phyloP scores from a whole-genome alignment of 1,284 basidiomycete genomes.

The Apiotrichum brassicae region DNA sequence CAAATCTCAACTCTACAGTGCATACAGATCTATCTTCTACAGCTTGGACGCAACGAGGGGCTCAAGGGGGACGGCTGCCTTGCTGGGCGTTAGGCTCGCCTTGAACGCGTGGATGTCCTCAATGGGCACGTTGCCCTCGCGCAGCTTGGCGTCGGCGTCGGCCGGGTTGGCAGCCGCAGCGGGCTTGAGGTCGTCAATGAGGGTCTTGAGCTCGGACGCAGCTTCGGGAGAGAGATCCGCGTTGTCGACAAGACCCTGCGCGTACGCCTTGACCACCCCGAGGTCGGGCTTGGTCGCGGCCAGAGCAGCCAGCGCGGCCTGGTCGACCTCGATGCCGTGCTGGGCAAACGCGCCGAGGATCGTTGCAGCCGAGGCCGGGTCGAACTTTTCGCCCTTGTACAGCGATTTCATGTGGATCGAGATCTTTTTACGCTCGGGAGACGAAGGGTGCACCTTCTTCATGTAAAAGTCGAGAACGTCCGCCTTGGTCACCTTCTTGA shows the following conservation, averaged over 20 bases:
- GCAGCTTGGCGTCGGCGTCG: slow-evolving; percentile 51
- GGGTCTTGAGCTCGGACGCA: slow-evolving; percentile 52
- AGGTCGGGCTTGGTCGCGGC: slow-evolving; percentile 52
- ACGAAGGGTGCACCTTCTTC: slow-evolving; percentile 63
- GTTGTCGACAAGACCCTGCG: slow-evolving; percentile 52
- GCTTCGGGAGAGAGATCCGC: slow-evolving; percentile 44
- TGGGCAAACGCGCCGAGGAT: slow-evolving; percentile 57
- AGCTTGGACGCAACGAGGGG: slow-evolving; percentile 35
- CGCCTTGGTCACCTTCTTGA: slow-evolving; percentile 63
- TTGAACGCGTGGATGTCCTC: slow-evolving; percentile 69
- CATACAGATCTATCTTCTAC: slow-evolving; percentile 1
- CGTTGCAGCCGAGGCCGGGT: slow-evolving; percentile 58
- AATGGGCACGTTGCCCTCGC: slow-evolving; percentile 57
- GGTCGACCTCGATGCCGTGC: slow-evolving; percentile 54
- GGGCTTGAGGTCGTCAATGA: slow-evolving; percentile 54
- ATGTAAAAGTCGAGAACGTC: slow-evolving; percentile 74
- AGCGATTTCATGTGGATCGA: slow-evolving; percentile 73
- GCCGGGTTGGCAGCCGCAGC: slow-evolving; percentile 45
- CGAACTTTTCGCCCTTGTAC: slow-evolving; percentile 52
- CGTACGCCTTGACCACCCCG: slow-evolving; percentile 54
- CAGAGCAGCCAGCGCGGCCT: slow-evolving; percentile 49
- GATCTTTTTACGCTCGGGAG: slow-evolving; percentile 64
- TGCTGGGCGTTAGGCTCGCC: slow-evolving; percentile 51
- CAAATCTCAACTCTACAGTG: neutral
- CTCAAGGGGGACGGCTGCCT: slow-evolving; percentile 49